Evolutionary conservation across 2,329 filamentous ascomycete species (phyloP).

Genomic region (Ascochyta lentis): DNA sequence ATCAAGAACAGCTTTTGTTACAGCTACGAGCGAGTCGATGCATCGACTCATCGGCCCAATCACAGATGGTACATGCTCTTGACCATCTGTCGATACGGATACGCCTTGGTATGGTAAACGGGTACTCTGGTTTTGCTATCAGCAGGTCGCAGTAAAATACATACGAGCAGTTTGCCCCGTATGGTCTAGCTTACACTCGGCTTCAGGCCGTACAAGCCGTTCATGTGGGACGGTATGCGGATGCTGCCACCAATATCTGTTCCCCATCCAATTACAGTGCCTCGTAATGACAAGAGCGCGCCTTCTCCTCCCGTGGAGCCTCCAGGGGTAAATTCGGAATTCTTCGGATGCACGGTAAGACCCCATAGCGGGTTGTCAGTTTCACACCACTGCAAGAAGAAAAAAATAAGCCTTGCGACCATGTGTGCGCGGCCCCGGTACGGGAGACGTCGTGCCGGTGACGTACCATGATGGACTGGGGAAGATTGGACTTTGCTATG

Average conservation of each 20-base stretch:
- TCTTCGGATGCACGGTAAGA: slow-evolving; percentile 64
- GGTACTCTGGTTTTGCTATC: slow-evolving; percentile 53
- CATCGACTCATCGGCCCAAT: slow-evolving; percentile 66
- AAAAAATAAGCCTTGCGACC: slow-evolving; percentile 51
- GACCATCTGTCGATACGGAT: slow-evolving; percentile 67
- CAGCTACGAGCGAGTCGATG: slow-evolving; percentile 57
- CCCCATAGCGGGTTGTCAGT: slow-evolving; percentile 68
- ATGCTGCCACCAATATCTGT: slow-evolving; percentile 66
- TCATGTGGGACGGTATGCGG: slow-evolving; percentile 66
- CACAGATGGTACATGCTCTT: slow-evolving; percentile 68
- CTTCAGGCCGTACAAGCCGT: slow-evolving; percentile 63
- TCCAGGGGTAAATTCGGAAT: slow-evolving; percentile 60
- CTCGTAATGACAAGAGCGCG: slow-evolving; percentile 61
- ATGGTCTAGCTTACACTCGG: slow-evolving; percentile 48
- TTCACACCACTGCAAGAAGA: slow-evolving; percentile 62
- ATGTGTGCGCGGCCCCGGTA: not conserved
- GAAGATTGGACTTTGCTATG: slow-evolving; percentile 60
- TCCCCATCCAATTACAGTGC: slow-evolving; percentile 63
- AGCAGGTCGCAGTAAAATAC: not conserved
- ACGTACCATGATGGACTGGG: slow-evolving; percentile 63
- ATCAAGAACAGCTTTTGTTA: slow-evolving; percentile 57
- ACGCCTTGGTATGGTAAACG: slow-evolving; percentile 66
- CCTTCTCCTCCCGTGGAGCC: slow-evolving; percentile 68
- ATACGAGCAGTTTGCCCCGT: slow-evolving; percentile 1
- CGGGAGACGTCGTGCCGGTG: slow-evolving; percentile 1